phyloP scores from a whole-genome alignment of 1,284 basidiomycete species.

The Ustilago sp. region DNA sequence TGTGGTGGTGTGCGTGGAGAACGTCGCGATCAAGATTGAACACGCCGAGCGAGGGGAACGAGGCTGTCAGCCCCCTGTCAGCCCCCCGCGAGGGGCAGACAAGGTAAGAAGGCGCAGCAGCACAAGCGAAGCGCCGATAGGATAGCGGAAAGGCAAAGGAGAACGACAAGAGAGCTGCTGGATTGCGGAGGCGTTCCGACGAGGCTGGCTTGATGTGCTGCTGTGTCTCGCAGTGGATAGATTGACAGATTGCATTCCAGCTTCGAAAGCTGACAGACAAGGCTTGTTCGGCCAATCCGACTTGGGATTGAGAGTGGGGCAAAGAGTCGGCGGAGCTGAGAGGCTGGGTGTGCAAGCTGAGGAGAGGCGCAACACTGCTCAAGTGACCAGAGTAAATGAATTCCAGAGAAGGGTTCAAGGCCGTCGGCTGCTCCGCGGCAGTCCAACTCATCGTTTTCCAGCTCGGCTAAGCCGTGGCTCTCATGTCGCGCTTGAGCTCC shows the following conservation, averaged over 20 bases:
- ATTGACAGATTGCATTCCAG: too few relatives aligned
- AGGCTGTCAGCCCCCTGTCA: too few relatives aligned
- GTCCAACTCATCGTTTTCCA: too few relatives aligned
- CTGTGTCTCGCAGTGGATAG: too few relatives aligned
- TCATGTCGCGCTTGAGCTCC: not conserved
- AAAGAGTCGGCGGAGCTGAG: slow-evolving; percentile 6
- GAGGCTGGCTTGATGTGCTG: too few relatives aligned
- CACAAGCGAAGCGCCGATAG: slow-evolving; percentile 1
- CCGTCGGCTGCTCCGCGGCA: slow-evolving; percentile 4
- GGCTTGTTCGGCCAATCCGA: too few relatives aligned
- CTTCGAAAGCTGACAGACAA: too few relatives aligned
- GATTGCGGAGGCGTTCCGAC: too few relatives aligned
- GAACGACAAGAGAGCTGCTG: not conserved
- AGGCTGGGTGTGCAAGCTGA: slow-evolving; percentile 2
- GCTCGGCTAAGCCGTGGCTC: not conserved
- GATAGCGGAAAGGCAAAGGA: not conserved
- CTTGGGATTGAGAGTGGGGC: too few relatives aligned
- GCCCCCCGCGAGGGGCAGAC: not conserved
- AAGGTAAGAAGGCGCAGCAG: not conserved
- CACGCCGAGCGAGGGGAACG: not conserved
- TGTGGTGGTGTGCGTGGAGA: not conserved
- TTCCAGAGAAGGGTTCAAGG: not conserved
- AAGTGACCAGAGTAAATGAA: not conserved
- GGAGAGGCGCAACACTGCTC: not conserved
- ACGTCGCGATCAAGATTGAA: not conserved